Evolutionary conservation across 2,329 filamentous ascomycete species (phyloP).

Genomic region (Colletotrichum sp.): DNA sequence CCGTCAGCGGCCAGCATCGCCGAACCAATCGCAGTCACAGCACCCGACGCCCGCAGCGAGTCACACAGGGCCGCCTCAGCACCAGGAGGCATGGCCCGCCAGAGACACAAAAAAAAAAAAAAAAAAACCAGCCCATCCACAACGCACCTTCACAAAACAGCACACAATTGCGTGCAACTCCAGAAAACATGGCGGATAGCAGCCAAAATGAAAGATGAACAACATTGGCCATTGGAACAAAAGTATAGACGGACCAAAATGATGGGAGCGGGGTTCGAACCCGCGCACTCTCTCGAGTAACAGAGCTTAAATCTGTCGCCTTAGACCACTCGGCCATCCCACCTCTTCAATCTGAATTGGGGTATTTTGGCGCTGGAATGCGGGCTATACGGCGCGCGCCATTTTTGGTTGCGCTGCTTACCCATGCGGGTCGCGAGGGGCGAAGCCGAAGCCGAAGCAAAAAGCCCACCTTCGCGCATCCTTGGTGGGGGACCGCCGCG

Average conservation of each 20-base stretch:
- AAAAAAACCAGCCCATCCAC: too few relatives aligned
- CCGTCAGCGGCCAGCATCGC: background rate
- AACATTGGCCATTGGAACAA: background rate
- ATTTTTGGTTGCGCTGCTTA: background rate
- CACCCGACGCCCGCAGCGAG: background rate
- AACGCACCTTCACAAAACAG: background rate
- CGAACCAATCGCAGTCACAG: background rate
- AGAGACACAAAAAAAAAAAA: too few relatives aligned
- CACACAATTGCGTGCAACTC: background rate
- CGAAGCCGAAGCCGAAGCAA: background rate
- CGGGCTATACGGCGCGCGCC: background rate
- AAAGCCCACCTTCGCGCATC: background rate
- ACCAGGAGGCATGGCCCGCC: background rate
- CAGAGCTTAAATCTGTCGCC: conserved; percentile 22
- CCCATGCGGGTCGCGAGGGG: background rate
- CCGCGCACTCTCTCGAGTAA: conserved; percentile 19
- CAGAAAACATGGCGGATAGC: background rate
- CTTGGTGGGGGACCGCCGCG: background rate
- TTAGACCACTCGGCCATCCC: conserved; percentile 22
- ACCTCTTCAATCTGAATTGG: background rate
- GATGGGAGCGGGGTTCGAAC: conserved; percentile 21
- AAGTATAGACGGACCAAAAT: background rate
- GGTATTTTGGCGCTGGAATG: background rate
- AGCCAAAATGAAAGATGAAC: background rate
- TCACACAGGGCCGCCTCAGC: background rate